phyloP scores from a whole-genome alignment of 495 filamentous ascomycete genomes.

The Copromyces sp. region DNA sequence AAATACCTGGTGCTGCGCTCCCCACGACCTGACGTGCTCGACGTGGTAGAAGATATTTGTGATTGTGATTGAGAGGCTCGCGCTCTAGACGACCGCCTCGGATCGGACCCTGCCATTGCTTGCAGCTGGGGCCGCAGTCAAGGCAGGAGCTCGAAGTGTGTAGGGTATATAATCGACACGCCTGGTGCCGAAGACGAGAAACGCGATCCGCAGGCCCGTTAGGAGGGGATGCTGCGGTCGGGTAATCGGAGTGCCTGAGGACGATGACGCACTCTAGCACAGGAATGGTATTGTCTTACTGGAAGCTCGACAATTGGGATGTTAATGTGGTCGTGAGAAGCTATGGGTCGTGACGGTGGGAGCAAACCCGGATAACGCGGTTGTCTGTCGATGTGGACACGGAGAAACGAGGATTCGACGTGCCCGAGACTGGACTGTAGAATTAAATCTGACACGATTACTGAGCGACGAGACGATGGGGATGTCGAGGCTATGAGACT shows the following conservation, averaged over 20 bases:
- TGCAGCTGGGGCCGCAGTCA: slow-evolving; percentile 17
- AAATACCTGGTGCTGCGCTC: slow-evolving; percentile 63
- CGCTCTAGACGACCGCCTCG: slow-evolving; percentile 86
- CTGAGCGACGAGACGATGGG: background rate
- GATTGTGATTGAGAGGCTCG: slow-evolving; percentile 69
- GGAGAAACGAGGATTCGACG: background rate
- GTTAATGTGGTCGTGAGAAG: background rate
- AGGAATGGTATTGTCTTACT: background rate
- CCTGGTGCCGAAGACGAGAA: background rate
- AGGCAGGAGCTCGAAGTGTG: slow-evolving; percentile 10
- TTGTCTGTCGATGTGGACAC: background rate
- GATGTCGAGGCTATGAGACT: background rate
- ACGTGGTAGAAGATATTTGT: slow-evolving; percentile 73
- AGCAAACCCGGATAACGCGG: background rate
- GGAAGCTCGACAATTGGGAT: background rate
- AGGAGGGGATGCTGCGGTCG: background rate
- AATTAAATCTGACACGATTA: background rate
- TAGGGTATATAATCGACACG: background rate
- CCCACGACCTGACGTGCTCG: slow-evolving; percentile 46
- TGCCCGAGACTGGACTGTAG: background rate
- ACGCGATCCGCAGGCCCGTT: background rate
- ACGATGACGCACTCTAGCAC: background rate
- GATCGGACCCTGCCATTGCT: slow-evolving; percentile 50
- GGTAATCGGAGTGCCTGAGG: background rate
- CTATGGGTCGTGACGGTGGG: background rate